Evolutionary conservation across 495 filamentous ascomycete genomes (phyloP).

Genomic region (Xylaria grammica): DNA sequence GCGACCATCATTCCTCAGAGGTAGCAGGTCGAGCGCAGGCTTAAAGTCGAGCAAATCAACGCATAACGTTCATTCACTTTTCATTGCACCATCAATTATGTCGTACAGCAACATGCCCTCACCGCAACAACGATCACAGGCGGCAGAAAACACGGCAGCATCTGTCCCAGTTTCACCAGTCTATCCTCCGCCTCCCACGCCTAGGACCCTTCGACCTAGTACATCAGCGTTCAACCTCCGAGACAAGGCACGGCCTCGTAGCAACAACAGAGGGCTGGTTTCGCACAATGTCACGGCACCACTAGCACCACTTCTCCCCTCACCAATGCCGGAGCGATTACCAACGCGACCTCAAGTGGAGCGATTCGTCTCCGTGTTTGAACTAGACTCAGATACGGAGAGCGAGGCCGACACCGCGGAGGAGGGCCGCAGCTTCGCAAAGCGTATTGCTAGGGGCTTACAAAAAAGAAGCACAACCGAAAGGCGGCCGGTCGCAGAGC

Average conservation of each 20-base stretch:
- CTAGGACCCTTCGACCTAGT: conserved; percentile 26
- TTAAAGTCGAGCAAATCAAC: conserved; percentile 25
- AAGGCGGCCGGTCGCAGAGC: conserved; percentile 26
- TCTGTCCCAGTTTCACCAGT: conserved; percentile 30
- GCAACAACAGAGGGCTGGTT: neutral
- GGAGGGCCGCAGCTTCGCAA: conserved; percentile 29
- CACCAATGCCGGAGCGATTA: conserved; percentile 9
- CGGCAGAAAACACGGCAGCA: conserved; percentile 15
- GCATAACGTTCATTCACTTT: conserved; percentile 14
- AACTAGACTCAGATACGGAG: conserved; percentile 37
- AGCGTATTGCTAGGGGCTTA: conserved; percentile 36
- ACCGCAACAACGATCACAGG: conserved; percentile 8
- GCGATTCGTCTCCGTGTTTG: conserved; percentile 36
- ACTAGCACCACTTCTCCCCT: conserved; percentile 21
- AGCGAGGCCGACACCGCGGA: conserved; percentile 19
- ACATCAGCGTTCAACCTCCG: conserved; percentile 33
- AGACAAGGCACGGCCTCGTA: conserved; percentile 6
- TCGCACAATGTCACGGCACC: conserved; percentile 23
- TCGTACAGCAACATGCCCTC: neutral
- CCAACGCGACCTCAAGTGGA: conserved; percentile 24
- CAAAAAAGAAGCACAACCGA: conserved; percentile 38
- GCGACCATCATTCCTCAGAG: conserved; percentile 21
- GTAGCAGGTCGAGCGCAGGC: conserved; percentile 25
- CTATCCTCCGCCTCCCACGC: conserved; percentile 30
- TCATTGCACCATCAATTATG: conserved; percentile 6